Percentiles rank a stretch among this genome's conserved stretches.
Evolutionary conservation across 345 rosid species (phyloP).

Genomic region (Streptanthus diversifolius): DNA sequence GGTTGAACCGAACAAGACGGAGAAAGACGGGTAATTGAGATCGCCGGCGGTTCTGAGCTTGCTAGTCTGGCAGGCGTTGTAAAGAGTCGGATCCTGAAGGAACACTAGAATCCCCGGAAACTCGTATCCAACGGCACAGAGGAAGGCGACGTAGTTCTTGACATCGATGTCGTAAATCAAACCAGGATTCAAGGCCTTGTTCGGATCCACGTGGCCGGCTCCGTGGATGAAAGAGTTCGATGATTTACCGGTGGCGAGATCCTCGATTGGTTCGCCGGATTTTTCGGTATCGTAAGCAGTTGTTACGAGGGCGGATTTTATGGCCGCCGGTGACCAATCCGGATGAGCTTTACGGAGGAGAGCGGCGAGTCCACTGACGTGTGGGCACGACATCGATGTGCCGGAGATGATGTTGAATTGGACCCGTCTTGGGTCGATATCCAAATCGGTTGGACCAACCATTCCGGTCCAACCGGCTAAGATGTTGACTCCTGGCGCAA

Average conservation of each 20-base stretch:
- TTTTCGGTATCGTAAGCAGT: slow-evolving; percentile 69
- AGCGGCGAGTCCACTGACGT: slow-evolving; percentile 79
- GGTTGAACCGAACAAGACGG: slow-evolving; percentile 45
- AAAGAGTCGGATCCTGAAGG: slow-evolving; percentile 41
- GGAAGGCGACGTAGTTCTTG: slow-evolving; percentile 54
- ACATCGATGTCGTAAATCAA: slow-evolving; percentile 67
- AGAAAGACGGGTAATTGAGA: slow-evolving; percentile 72
- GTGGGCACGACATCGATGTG: slow-evolving; percentile 92
- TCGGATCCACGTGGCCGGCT: slow-evolving; percentile 88
- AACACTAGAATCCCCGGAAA: slow-evolving; percentile 52
- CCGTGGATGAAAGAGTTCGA: slow-evolving; percentile 70
- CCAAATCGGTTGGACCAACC: slow-evolving; percentile 53
- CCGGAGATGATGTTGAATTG: slow-evolving; percentile 75
- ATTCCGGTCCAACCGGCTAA: slow-evolving; percentile 81
- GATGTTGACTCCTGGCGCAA: slow-evolving; percentile 84
- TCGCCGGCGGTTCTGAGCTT: slow-evolving; percentile 48
- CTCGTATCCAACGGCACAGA: slow-evolving; percentile 77
- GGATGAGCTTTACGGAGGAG: slow-evolving; percentile 60
- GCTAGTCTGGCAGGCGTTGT: slow-evolving; percentile 36
- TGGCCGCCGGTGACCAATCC: slow-evolving; percentile 67
- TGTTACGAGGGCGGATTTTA: slow-evolving; percentile 72
- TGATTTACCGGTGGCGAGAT: slow-evolving; percentile 65
- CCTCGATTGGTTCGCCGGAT: slow-evolving; percentile 54
- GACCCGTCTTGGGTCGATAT: slow-evolving; percentile 62
- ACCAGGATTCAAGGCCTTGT: slow-evolving; percentile 71